phyloP scores from a whole-genome alignment of 2,329 filamentous ascomycete species.

The Cryphonectria japonica region DNA sequence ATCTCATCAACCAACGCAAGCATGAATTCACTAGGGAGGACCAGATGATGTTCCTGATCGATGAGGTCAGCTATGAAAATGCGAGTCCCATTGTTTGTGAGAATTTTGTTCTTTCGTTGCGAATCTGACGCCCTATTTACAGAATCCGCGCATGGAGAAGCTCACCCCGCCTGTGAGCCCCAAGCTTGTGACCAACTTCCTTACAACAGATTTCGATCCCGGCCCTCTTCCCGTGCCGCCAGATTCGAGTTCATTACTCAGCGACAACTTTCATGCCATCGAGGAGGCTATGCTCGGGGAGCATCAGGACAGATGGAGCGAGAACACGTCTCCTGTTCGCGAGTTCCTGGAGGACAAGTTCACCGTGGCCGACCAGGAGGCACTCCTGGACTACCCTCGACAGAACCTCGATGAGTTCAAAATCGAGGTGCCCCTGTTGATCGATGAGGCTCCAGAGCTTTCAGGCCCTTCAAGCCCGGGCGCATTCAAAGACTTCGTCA shows the following conservation, averaged over 20 bases:
- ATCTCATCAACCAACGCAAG: constrained; percentile 31
- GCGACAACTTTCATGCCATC: constrained; percentile 33
- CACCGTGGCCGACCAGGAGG: constrained; percentile 21
- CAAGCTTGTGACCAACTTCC: constrained; percentile 20
- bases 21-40: constrained; percentile 31
- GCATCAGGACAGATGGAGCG: constrained; percentile 32
- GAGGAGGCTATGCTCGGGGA: constrained; percentile 33
- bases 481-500: constrained; percentile 30
- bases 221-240: constrained; percentile 33
- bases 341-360: constrained; percentile 12
- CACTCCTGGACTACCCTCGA: not conserved
- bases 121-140: not conserved
- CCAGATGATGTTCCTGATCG: constrained; percentile 25
- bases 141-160: constrained; percentile 28
- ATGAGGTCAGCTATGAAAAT: constrained; percentile 29
- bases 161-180: constrained; percentile 36
- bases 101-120: not conserved
- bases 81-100: constrained; percentile 28
- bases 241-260: constrained; percentile 31
- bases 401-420: constrained; percentile 29
- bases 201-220: constrained; percentile 29
- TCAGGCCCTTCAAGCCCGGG: not conserved
- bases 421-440: constrained; percentile 34
- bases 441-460: constrained; percentile 15
- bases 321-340: constrained; percentile 29